These are phyloP conservation scores for Cynara cardunculus DNA, from an alignment of 129 eudicot genomes.

Conservation along the genomic window DNA sequence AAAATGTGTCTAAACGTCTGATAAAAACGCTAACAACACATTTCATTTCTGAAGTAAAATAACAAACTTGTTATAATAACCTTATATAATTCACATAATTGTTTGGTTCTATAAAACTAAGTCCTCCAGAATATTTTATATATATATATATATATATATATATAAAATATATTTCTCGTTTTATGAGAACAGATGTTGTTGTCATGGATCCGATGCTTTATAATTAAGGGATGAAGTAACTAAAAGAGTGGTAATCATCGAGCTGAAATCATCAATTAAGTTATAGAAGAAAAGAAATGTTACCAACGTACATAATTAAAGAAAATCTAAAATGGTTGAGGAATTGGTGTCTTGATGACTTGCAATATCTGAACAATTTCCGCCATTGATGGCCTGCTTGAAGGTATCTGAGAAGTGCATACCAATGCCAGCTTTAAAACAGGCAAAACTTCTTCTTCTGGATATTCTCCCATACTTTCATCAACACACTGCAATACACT, in stretches of 20 bases:
- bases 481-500: constrained; percentile 81
- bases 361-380: constrained; percentile 93
- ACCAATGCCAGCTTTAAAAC: constrained; percentile 84
- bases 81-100: too few species aligned
- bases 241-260: not conserved
- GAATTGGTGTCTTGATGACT: constrained; percentile 81
- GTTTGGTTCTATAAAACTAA: too few species aligned
- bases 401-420: constrained; percentile 94
- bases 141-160: too few species aligned
- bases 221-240: not conserved
- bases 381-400: constrained; percentile 93
- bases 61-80: too few species aligned
- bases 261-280: not conserved
- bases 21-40: too few species aligned
- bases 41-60: too few species aligned
- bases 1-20: not conserved
- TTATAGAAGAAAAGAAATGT: not conserved
- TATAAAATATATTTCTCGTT: too few species aligned
- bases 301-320: not conserved
- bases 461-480: constrained; percentile 61
- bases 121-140: too few species aligned
- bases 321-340: constrained; percentile 33
- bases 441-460: constrained; percentile 92
- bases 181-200: too few species aligned
- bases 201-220: not conserved